Evolutionary conservation across 345 rosid species (phyloP).

Genomic region (Hypericum perforatum): DNA sequence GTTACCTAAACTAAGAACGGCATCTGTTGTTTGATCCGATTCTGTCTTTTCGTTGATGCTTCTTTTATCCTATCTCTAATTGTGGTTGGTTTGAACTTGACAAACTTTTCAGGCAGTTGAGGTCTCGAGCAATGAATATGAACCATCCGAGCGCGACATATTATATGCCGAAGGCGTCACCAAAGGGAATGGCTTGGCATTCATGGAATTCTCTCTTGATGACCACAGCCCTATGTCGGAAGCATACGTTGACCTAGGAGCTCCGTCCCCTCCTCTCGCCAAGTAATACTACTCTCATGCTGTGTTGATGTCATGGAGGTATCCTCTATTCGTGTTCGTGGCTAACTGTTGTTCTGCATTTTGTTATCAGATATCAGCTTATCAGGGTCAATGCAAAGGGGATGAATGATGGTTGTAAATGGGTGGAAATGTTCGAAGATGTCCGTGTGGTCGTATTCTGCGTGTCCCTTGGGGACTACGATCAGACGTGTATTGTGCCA

Average conservation of each 20-base stretch:
- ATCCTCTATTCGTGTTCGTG: background rate
- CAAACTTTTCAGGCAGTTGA: slow-evolving; percentile 34
- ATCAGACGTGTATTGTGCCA: slow-evolving; percentile 19
- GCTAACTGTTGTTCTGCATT: background rate
- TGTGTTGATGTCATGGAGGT: background rate
- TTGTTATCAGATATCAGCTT: slow-evolving; percentile 36
- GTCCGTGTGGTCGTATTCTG: slow-evolving; percentile 47
- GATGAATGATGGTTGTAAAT: slow-evolving; percentile 44
- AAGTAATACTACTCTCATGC: slow-evolving; percentile 20
- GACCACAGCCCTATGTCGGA: slow-evolving; percentile 49
- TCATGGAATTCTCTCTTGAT: slow-evolving; percentile 43
- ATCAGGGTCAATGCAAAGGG: slow-evolving; percentile 49
- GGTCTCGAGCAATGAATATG: slow-evolving; percentile 53
- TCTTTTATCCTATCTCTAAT: too few species aligned
- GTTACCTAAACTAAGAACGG: background rate
- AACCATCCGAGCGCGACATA: slow-evolving; percentile 49
- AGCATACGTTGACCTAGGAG: slow-evolving; percentile 29
- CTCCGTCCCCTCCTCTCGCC: slow-evolving; percentile 27
- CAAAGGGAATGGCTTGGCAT: slow-evolving; percentile 46
- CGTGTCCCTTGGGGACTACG: slow-evolving; percentile 53
- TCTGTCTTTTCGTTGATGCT: too few species aligned
- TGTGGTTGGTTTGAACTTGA: too few species aligned
- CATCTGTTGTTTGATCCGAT: background rate
- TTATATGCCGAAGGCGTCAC: slow-evolving; percentile 54
- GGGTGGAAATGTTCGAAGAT: slow-evolving; percentile 67